Conservation (phyloP, 129 eudicot genomes). For the Pittosporum tobira region DNA sequence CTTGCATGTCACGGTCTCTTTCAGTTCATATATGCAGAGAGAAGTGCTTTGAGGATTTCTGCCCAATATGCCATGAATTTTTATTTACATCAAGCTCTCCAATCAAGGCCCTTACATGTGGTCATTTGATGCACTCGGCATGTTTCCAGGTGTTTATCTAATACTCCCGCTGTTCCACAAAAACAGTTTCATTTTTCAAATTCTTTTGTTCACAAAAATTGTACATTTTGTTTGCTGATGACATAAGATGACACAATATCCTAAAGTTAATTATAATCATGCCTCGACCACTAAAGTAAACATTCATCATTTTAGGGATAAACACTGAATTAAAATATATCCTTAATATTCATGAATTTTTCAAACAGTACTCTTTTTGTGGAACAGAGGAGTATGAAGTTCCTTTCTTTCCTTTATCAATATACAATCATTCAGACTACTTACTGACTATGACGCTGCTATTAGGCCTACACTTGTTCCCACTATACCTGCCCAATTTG, state of each 20-base stretch:
- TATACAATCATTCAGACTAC: neutral
- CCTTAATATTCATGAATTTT: too few relatives aligned
- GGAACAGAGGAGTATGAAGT: too few relatives aligned
- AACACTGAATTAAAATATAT: too few relatives aligned
- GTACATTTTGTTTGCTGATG: too few relatives aligned
- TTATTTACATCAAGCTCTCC: constrained; percentile 81
- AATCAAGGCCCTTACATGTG: constrained; percentile 82
- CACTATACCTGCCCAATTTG: constrained; percentile 86
- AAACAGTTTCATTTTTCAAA: too few relatives aligned
- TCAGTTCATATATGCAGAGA: constrained; percentile 74
- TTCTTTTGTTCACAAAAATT: too few relatives aligned
- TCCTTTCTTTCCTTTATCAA: constrained; percentile 3
- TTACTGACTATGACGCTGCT: constrained; percentile 20
- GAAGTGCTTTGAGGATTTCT: constrained; percentile 80
- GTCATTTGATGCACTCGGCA: constrained; percentile 89
- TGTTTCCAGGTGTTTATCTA: constrained; percentile 68
- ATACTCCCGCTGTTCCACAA: too few relatives aligned
- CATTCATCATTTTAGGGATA: too few relatives aligned
- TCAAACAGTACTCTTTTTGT: too few relatives aligned
- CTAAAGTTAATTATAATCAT: too few relatives aligned
- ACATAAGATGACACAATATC: too few relatives aligned
- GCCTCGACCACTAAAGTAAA: too few relatives aligned
- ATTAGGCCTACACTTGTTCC: constrained; percentile 71
- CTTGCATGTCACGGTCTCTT: constrained; percentile 75
- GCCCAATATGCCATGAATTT: constrained; percentile 89